Base-by-base conservation (phyloP, 257 asterid genomes). In the Ballota nigra region DNA sequence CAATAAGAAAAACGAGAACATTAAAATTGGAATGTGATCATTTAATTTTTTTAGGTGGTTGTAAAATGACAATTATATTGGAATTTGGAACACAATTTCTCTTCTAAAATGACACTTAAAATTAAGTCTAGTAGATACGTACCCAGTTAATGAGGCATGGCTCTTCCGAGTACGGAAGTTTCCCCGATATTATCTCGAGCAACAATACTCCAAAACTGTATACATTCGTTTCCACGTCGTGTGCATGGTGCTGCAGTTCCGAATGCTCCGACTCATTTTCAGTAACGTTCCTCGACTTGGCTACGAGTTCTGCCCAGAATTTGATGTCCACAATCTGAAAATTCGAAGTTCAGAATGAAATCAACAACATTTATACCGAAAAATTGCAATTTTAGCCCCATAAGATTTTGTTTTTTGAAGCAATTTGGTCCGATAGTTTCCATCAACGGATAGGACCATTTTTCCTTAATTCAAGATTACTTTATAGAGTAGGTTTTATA, bases 101-200 rank as follows among this genome's bases (percentile, higher is more conserved):
- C 18, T 12, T 64, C 18, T 23, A 26, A 45, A 45, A 45, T 3
- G 20, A 45, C 7, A 45, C 20, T 45, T 45, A 45, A 45, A 15
- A 45, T 15, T 45, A 13, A 13, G 23, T 15, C n/a, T 16, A 47
- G 28, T 13, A n/a, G 24, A 23, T 53, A 28, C 71, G 23, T 87
- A 94, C 99, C 97, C 91, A 88, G 58, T 86, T 70, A 49, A 83
- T 31, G 55, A 91, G 80, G 36, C 91, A 87, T 60, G 85, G 81
- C 69, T 89, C 96, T 43, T 84, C 88, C 1, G 96, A 80, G 80
- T 76, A 59, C 8, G 87, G 87, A 38, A 77, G 90, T 85, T 74
- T 92, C 49, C 95, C 97, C 4, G 96, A 76, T 29, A 95, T 83
- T 15, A 79, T 72, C 86, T 95, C 99, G 6, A 95, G 93, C 87